Evolutionary conservation across 345 rosid genomes (phyloP), one percentile per base, ranked within the genome.

Genomic region (Draba incana): DNA sequence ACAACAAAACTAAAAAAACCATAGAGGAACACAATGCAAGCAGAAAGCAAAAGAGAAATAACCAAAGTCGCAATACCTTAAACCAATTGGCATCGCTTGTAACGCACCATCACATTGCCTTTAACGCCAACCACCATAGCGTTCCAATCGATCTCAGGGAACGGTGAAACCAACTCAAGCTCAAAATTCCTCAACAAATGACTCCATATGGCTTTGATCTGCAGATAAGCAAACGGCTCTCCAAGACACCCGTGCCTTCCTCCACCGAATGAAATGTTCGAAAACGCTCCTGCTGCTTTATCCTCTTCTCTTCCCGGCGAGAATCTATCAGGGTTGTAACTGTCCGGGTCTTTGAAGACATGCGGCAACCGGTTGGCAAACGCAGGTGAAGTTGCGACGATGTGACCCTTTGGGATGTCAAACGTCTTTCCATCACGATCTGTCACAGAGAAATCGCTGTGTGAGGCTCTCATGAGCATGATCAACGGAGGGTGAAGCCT

Each of bases 81-180:
- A 30, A 54, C 30, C 23, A 70, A 86, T 59, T 76, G 75, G 33
- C 85, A 80, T 2, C 89, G 63, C 85, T 89, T 89, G 83, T 86
- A 91, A 37, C 85, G 86, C 66, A 89, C 99, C 99, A 94, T 91
- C 67, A 94, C 97, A 59, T 82, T 85, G 50, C 90, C 99, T 78
- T 94, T 94, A 23, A 94, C 99, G 10, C 99, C 98, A 38, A 94
- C 99, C 14, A 94, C 99, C 99, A 94, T 94, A 2, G 99, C 98
- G 30, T 91, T 94, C 99, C 99, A 94, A 77, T 94, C 99, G 3
- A 82, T 88, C 86, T 91, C 97, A 8, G 99, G 99, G 77, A 94
- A 94, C 1, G 99, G 95, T 42, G 99, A 94, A 54, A 83, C 76
- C 77, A 91, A 70, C 79, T 94, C 96, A 30, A 94, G 43, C 57